Evolutionary conservation across 805 yeast genomes (phyloP), one percentile per base, ranked within the genome.

Genomic region (Wickerhamia fluorescens): DNA sequence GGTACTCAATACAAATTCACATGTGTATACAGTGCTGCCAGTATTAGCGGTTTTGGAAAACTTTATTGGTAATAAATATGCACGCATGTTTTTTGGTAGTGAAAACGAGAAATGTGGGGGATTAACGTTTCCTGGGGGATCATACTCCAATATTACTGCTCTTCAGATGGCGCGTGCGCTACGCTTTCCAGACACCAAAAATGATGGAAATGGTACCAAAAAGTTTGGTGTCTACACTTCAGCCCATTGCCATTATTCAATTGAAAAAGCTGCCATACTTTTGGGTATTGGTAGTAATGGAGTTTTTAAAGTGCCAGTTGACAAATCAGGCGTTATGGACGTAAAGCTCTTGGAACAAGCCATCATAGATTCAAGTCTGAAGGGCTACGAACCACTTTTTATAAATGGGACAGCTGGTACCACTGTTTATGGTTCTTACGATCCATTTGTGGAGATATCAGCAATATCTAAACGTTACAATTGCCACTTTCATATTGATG

Each of bases 371-470:
- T 60, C 83, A 5, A 53, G 48, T 11, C 27, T 31, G 0, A 53
- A 66, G n/a, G 92, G 94, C 0, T 70, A 41, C 44, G 76, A 79
- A 1, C 95, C 94, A 1, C 57, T 84, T 20, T 82, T 79, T 47
- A 59, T 85, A 33, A 82, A 78, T 47, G 87, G 81, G 8, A 85
- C 95, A 3, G 94, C 95, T 0, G 95, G 95, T 2, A 82, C 94
- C 7, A 84, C 95, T 0, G 95, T 84, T 1, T 80, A 75, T 43
- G 95, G 95, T 1, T 79, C 92, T 5, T 85, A 68, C 51, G 95
- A 84, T 45, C 75, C 79, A 13, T 66, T 84, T 42, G 62, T 47
- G 15, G 69, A 67, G 23, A 73, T 85, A 20, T 53, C 76, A 1
- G 45, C 34, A 1, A 49, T 84, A 2, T 74, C 87, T 10, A 58